Conservation (phyloP, 176 grass and related monocot genomes). For the Cenchrus purpureus region DNA sequence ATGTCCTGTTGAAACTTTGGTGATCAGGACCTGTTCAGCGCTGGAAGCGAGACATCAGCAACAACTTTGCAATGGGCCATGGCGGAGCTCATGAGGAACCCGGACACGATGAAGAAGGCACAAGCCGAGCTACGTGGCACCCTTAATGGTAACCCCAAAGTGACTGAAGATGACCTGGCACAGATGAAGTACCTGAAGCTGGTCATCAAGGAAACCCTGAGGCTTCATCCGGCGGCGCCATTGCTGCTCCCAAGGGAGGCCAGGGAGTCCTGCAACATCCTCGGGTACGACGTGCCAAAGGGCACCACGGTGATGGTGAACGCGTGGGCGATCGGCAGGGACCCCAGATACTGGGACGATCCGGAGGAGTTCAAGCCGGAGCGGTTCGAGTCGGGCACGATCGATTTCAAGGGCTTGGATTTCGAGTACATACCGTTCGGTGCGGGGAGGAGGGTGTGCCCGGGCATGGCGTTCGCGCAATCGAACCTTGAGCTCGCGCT, state of each 20-base stretch:
- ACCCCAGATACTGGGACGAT: slow-evolving; percentile 9
- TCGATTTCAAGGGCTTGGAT: slow-evolving; percentile 35
- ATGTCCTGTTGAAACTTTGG: not conserved
- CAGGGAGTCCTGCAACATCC: not conserved
- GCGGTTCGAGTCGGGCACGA: not conserved
- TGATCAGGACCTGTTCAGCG: slow-evolving; percentile 15
- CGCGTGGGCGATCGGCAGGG: slow-evolving; percentile 25
- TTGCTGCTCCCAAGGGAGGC: slow-evolving; percentile 31
- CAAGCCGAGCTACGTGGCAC: slow-evolving; percentile 1
- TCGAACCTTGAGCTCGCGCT: slow-evolving; percentile 19
- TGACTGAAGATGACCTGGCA: slow-evolving; percentile 12
- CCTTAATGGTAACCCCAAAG: not conserved
- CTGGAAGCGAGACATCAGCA: slow-evolving; percentile 22
- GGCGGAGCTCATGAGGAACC: slow-evolving; percentile 33
- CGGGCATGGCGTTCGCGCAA: not conserved
- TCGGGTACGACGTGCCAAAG: slow-evolving; percentile 16
- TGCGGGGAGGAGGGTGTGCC: slow-evolving; percentile 25
- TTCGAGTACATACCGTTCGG: slow-evolving; percentile 36
- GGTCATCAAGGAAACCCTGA: slow-evolving; percentile 20
- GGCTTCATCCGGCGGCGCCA: not conserved
- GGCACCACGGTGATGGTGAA: slow-evolving; percentile 25
- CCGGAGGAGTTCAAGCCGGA: slow-evolving; percentile 31
- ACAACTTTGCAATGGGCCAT: slow-evolving; percentile 28
- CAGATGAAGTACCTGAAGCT: slow-evolving; percentile 5
- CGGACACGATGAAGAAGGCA: slow-evolving; percentile 16